A percentile compares a stretch with the other conserved stretches of the same genome.
Conservation (phyloP, 495 filamentous ascomycete species). For the Penicillium soppii region DNA sequence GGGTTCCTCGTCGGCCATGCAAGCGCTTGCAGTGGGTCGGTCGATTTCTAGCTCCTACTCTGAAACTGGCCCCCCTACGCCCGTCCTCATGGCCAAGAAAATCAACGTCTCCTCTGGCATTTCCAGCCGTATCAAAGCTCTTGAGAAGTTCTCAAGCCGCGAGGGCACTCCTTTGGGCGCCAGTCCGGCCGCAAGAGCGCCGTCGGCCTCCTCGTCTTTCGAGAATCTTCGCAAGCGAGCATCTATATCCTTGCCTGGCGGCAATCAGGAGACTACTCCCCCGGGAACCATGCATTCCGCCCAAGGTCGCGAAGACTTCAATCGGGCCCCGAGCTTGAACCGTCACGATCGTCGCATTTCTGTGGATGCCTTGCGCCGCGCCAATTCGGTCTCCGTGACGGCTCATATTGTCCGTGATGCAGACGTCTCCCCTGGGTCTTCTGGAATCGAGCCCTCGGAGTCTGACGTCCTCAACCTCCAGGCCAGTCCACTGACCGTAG, state of each 20-base stretch:
- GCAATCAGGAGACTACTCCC: slow-evolving; percentile 15
- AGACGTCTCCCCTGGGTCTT: slow-evolving; percentile 23
- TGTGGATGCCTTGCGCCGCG: slow-evolving; percentile 18
- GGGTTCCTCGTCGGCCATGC: slow-evolving; percentile 38
- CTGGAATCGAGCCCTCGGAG: slow-evolving; percentile 43
- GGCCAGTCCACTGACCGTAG: slow-evolving; percentile 69
- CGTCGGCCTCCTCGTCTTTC: slow-evolving; percentile 39
- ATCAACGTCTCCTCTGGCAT: slow-evolving; percentile 84
- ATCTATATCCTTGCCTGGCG: slow-evolving; percentile 30
- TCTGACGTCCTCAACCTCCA: slow-evolving; percentile 60
- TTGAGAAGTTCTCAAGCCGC: slow-evolving; percentile 69
- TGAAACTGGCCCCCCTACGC: slow-evolving; percentile 28
- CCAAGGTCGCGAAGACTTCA: slow-evolving; percentile 23
- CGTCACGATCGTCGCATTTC: slow-evolving; percentile 28
- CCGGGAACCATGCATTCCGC: slow-evolving; percentile 7
- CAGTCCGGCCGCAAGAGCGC: slow-evolving; percentile 16
- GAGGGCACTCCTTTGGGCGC: slow-evolving; percentile 35
- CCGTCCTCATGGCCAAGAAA: slow-evolving; percentile 61
- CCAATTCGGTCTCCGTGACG: slow-evolving; percentile 75
- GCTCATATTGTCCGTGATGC: slow-evolving; percentile 72
- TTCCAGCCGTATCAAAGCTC: slow-evolving; percentile 83
- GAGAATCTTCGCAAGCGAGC: slow-evolving; percentile 45
- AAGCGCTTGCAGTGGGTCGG: slow-evolving; percentile 33
- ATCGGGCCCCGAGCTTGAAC: slow-evolving; percentile 33
- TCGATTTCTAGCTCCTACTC: slow-evolving; percentile 39